Evolutionary conservation across 2,329 filamentous ascomycete genomes (phyloP).

Genomic region (Penicillium freii): DNA sequence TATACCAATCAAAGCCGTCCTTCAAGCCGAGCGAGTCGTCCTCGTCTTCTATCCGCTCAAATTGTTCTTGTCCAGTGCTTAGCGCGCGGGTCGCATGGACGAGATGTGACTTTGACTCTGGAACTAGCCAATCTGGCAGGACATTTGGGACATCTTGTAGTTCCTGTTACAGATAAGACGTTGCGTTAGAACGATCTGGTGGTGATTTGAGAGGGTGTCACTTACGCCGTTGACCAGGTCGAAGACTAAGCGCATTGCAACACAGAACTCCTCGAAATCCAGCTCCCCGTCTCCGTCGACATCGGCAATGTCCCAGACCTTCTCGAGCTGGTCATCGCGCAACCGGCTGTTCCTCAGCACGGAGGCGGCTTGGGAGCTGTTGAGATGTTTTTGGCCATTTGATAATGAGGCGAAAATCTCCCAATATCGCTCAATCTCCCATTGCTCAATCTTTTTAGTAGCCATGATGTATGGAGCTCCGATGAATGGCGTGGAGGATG

Average conservation of each 20-base stretch:
- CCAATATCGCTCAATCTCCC: conserved; percentile 76
- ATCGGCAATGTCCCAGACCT: conserved; percentile 95
- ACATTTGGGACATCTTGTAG: conserved; percentile 80
- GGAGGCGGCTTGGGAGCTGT: conserved; percentile 66
- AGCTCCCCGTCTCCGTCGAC: conserved; percentile 96
- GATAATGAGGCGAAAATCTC: conserved; percentile 72
- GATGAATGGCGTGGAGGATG: conserved; percentile 10
- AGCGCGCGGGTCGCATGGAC: conserved; percentile 80
- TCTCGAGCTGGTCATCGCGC: conserved; percentile 82
- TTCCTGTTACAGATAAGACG: conserved; percentile 57
- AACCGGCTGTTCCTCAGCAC: conserved; percentile 72
- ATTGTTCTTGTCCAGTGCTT: conserved; percentile 73
- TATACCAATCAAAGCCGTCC: conserved; percentile 99
- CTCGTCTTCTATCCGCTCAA: conserved; percentile 78
- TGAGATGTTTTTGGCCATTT: conserved; percentile 63
- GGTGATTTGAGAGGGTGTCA: conserved; percentile 16
- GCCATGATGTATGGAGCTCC: conserved; percentile 33
- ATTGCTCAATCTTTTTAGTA: conserved; percentile 62
- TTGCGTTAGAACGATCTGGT: conserved; percentile 7
- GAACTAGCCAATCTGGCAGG: conserved; percentile 93
- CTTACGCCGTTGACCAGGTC: conserved; percentile 90
- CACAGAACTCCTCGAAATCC: conserved; percentile 99
- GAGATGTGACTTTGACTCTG: conserved; percentile 88
- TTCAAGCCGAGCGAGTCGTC: conserved; percentile 80
- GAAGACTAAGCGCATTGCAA: conserved; percentile 97